Evolutionary conservation across 345 rosid genomes (phyloP), one percentile per base, ranked within the genome.

Genomic region (Carallia pectinifolia): DNA sequence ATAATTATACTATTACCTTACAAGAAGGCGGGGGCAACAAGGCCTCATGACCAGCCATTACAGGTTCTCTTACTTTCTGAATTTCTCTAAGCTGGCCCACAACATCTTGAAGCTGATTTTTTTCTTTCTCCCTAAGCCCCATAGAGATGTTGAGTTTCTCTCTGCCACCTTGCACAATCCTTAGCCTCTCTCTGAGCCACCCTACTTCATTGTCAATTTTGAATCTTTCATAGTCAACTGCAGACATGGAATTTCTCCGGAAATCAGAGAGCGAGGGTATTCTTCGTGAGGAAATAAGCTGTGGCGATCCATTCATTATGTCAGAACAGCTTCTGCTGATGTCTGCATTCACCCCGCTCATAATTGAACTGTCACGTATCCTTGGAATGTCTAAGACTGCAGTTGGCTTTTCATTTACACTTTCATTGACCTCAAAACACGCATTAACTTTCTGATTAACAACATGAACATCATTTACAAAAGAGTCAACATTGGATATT

Each of bases 161-260:
- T 73, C 93, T 79, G 19, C 66, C 84, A 53, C 72, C 88, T 56
- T 84, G 89, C 66, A 90, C 81, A n/a, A 71, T 66, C 71, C 79
- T 84, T 62, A 86, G 79, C 81, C 89, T 88, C 75, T 86, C 89
- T 75, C 84, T 85, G 34, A 90, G 79, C 78, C 83, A 60, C 31
- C 84, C 91, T 70, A 90, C 89, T 85, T 90, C 93, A 68, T 69
- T 73, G 64, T 90, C 93, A 47, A 90, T 77, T 74, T 88, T 90
- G 19, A 76, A 66, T 79, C 91, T 85, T 68, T 90, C 93, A 67
- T 71, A 78, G 71, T 90, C 96, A 72, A 86, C 77, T 66, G 86
- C 83, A 67, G 96, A 86, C 96, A 90, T 86, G 31, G 96, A 90
- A 70, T 86, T 82, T 69, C 93, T 82, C n/a, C 87, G 80, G 17